A percentile compares a stretch with the other conserved stretches of the same genome.
phyloP scores from a whole-genome alignment of 805 yeast species.

The Millerozyma miso region DNA sequence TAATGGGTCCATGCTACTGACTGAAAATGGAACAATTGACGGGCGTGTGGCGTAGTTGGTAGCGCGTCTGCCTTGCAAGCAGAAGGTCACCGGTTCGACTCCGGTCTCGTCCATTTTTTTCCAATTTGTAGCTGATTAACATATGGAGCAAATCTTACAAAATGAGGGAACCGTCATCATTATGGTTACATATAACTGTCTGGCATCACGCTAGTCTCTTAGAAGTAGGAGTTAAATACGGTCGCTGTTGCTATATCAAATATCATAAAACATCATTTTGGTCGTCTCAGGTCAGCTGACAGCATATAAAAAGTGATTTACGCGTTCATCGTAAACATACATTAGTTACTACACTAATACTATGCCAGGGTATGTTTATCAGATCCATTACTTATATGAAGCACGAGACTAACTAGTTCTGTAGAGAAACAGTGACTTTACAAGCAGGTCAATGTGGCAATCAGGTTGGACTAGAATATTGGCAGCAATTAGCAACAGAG shows the following conservation, averaged over 20 bases:
- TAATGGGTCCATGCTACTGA: too few relatives aligned
- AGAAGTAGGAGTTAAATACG: too few relatives aligned
- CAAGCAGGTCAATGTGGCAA: constrained; percentile 96
- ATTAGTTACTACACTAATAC: neutral
- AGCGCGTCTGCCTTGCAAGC: constrained; percentile 76
- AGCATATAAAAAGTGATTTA: neutral
- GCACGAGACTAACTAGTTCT: constrained; percentile 17
- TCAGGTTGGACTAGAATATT: constrained; percentile 88
- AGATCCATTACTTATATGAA: neutral
- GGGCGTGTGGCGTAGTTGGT: constrained; percentile 81
- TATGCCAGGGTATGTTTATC: constrained; percentile 20
- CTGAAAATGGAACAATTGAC: too few relatives aligned
- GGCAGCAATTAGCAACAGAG: constrained; percentile 84
- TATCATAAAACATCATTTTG: neutral
- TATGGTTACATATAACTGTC: too few relatives aligned
- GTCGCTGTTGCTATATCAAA: too few relatives aligned
- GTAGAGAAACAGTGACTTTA: constrained; percentile 62
- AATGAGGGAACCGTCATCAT: too few relatives aligned
- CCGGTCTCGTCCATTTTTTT: constrained; percentile 59
- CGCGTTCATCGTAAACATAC: neutral
- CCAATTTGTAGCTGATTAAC: too few relatives aligned
- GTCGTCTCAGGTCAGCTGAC: neutral
- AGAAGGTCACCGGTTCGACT: constrained; percentile 71
- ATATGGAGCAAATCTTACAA: too few relatives aligned
- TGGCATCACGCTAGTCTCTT: too few relatives aligned